Percentiles rank a stretch among this genome's conserved stretches.
Evolutionary conservation across 306 rosid species (phyloP).

Genomic region (Malus asiatica): DNA sequence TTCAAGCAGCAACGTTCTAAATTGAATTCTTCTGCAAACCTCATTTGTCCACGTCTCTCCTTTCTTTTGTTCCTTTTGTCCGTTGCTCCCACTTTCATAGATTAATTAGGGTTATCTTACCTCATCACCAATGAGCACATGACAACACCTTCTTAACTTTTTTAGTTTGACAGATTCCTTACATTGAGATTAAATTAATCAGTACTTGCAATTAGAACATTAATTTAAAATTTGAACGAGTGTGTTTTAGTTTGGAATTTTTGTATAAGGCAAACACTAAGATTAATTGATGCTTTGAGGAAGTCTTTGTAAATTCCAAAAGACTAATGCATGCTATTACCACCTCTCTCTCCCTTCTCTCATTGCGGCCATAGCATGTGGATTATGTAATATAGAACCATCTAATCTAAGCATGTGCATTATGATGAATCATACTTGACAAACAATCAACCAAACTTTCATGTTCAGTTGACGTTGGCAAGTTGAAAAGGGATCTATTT

Average conservation of each 20-base stretch:
- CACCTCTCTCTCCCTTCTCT: background rate
- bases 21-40: too few relatives aligned
- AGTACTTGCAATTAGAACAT: background rate
- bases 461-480: background rate
- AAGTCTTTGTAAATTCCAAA: background rate
- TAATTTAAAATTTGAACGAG: background rate
- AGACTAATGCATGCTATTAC: too few relatives aligned
- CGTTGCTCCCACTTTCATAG: background rate
- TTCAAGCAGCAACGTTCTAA: too few relatives aligned
- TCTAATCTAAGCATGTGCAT: background rate
- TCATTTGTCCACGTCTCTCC: too few relatives aligned
- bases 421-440: background rate
- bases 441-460: background rate
- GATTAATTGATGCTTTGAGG: background rate
- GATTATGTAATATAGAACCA: too few relatives aligned
- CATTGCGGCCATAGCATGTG: background rate
- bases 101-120: background rate
- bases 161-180: background rate
- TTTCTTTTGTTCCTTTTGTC: slow-evolving; percentile 27
- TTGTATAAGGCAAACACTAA: background rate
- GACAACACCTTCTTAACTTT: background rate
- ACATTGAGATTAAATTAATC: background rate
- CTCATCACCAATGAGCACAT: background rate
- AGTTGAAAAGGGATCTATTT: background rate
- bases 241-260: background rate